phyloP scores from a whole-genome alignment of 1,284 basidiomycete species.

The Flammula alnicola region DNA sequence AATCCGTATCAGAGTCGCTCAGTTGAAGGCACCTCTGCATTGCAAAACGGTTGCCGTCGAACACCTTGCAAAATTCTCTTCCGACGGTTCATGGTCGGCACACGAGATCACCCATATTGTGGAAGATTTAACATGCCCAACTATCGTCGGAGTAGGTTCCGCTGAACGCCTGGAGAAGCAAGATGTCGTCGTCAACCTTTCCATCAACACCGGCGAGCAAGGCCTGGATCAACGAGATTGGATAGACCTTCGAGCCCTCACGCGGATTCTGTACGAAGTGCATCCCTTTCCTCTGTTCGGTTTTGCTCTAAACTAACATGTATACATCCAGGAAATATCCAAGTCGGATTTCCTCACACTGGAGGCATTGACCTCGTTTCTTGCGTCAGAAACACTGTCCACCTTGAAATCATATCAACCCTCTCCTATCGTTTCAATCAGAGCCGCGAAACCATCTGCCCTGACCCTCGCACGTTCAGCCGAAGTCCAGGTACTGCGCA shows the following conservation, averaged over 20 bases:
- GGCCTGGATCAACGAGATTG: constrained; percentile 22
- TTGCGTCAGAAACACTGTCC: constrained; percentile 51
- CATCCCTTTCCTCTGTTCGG: constrained; percentile 7
- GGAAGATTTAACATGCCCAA: constrained; percentile 56
- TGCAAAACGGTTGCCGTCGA: constrained; percentile 52
- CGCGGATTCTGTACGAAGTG: constrained; percentile 38
- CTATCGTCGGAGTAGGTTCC: constrained; percentile 75
- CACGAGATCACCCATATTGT: constrained; percentile 43
- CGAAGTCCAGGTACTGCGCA: constrained; percentile 22
- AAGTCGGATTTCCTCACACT: constrained; percentile 69
- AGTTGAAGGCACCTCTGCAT: constrained; percentile 59
- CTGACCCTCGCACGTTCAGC: constrained; percentile 69
- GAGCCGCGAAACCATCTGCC: constrained; percentile 79
- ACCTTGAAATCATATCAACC: constrained; percentile 16
- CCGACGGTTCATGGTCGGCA: constrained; percentile 28
- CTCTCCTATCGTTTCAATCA: constrained; percentile 52
- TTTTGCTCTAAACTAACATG: constrained; percentile 2
- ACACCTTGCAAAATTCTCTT: constrained; percentile 35
- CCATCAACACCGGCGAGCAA: constrained; percentile 37
- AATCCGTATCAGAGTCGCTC: constrained; percentile 43
- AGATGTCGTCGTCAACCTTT: constrained; percentile 65
- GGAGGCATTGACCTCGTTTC: constrained; percentile 71
- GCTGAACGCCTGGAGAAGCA: constrained; percentile 77
- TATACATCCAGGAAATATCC: constrained; percentile 39
- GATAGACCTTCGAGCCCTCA: constrained; percentile 38